These are phyloP conservation scores for Fusarium coicis DNA, from an alignment of 2,329 filamentous ascomycete genomes.

Conservation along the genomic window DNA sequence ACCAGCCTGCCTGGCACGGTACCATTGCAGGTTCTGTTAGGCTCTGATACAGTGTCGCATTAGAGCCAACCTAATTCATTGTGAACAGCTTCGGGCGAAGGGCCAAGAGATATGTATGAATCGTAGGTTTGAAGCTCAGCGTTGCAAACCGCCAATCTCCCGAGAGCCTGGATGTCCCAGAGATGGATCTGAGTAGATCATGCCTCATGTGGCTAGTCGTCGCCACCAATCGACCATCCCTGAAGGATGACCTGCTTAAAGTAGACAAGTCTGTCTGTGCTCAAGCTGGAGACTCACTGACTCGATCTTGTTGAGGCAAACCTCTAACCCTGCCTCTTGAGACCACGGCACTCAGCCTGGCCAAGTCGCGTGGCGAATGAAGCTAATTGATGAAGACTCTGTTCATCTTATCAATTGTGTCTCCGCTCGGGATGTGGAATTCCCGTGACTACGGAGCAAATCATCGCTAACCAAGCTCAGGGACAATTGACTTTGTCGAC, in stretches of 20 bases:
- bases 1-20: too few species aligned
- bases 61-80: too few species aligned
- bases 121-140: background rate
- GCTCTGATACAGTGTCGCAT: too few species aligned
- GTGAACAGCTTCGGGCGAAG: background rate
- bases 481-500: background rate
- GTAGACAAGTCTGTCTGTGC: background rate
- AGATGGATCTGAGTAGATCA: background rate
- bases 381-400: background rate
- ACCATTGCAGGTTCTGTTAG: too few species aligned
- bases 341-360: background rate
- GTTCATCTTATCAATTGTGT: background rate
- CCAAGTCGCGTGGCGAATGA: background rate
- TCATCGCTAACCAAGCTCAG: background rate
- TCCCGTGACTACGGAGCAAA: background rate
- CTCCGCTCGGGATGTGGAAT: background rate
- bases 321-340: background rate
- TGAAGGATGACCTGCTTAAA: background rate
- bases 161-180: background rate
- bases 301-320: background rate
- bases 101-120: background rate
- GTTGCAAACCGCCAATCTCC: background rate
- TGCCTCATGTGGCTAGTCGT: background rate
- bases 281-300: background rate
- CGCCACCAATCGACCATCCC: background rate